These are phyloP conservation scores for Glycyrrhiza uralensis DNA, from an alignment of 306 rosid species.

Conservation along the genomic window DNA sequence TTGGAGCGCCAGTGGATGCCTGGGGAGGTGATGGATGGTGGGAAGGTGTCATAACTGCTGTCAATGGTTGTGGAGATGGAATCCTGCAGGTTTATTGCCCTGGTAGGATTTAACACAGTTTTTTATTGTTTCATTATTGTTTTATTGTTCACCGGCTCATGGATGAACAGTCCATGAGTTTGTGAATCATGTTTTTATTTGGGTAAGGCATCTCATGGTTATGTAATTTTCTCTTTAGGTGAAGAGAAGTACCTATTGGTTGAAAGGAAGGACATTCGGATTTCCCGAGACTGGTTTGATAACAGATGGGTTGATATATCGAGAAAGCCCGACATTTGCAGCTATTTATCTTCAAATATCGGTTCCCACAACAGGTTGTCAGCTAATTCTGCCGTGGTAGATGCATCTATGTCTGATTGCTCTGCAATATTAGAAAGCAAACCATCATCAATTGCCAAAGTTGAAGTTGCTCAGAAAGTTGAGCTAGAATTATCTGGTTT, in stretches of 20 bases:
- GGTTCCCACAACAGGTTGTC: conserved; percentile 25
- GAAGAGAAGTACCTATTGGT: conserved; percentile 50
- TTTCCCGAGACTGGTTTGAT: conserved; percentile 66
- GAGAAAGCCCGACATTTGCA: conserved; percentile 48
- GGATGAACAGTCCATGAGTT: conserved; percentile 10
- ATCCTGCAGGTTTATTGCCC: conserved; percentile 60
- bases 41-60: conserved; percentile 70
- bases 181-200: conserved; percentile 19
- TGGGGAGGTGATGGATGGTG: conserved; percentile 92
- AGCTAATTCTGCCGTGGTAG: conserved; percentile 24
- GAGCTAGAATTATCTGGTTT: conserved; percentile 30
- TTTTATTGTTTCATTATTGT: background rate
- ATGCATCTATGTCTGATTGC: conserved; percentile 22
- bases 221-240: conserved; percentile 44
- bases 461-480: conserved; percentile 37
- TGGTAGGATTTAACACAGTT: conserved; percentile 39
- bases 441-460: conserved; percentile 12
- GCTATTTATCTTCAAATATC: conserved; percentile 37
- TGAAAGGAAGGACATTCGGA: conserved; percentile 46
- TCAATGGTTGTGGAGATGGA: conserved; percentile 40
- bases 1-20: conserved; percentile 75
- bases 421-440: conserved; percentile 28
- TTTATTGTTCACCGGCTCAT: conserved; percentile 18
- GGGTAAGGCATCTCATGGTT: conserved; percentile 18
- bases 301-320: conserved; percentile 59